These are phyloP conservation scores for Crithidia brevicula DNA, from an alignment of 208 protist species.

Conservation along the genomic window DNA sequence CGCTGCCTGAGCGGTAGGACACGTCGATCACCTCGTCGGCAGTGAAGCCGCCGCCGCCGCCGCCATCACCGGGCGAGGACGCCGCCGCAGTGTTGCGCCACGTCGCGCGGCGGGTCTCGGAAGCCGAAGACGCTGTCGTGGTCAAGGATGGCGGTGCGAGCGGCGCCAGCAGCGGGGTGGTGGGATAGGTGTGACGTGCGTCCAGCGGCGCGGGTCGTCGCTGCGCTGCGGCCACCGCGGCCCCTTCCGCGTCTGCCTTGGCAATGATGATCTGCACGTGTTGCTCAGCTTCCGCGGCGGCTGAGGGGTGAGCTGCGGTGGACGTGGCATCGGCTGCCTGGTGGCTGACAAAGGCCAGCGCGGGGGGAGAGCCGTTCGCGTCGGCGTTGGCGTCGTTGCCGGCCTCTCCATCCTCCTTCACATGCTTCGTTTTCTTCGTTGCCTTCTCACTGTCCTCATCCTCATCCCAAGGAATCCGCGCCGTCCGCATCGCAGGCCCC, in stretches of 20 bases:
- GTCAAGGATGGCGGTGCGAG: too few species aligned
- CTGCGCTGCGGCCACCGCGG: conserved; percentile 1
- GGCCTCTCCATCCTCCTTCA: too few species aligned
- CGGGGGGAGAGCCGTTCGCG: conserved; percentile 15
- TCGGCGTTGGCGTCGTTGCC: too few species aligned
- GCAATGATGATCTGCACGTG: conserved; percentile 26
- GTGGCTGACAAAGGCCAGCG: conserved; percentile 9
- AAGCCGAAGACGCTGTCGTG: neutral
- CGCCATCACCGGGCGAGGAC: neutral
- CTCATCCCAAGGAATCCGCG: conserved; percentile 18
- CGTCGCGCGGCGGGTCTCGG: neutral
- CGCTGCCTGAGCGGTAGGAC: conserved; percentile 20
- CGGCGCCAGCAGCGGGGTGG: conserved; percentile 15
- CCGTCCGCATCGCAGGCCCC: neutral
- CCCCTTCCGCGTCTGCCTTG: neutral
- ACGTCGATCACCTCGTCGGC: conserved; percentile 43
- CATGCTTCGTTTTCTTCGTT: too few species aligned
- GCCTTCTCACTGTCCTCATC: conserved; percentile 7
- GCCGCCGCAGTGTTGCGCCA: neutral
- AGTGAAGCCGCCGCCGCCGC: conserved; percentile 9
- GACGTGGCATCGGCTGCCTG: neutral
- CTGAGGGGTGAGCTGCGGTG: neutral
- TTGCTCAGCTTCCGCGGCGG: conserved; percentile 5
- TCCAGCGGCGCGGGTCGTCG: conserved; percentile 16
- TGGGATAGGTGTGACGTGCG: neutral